Evolutionary conservation across 768 basidiomycete genomes (phyloP), one percentile per base, ranked within the genome.

Genomic region (Termitomyces bulborhizus): DNA sequence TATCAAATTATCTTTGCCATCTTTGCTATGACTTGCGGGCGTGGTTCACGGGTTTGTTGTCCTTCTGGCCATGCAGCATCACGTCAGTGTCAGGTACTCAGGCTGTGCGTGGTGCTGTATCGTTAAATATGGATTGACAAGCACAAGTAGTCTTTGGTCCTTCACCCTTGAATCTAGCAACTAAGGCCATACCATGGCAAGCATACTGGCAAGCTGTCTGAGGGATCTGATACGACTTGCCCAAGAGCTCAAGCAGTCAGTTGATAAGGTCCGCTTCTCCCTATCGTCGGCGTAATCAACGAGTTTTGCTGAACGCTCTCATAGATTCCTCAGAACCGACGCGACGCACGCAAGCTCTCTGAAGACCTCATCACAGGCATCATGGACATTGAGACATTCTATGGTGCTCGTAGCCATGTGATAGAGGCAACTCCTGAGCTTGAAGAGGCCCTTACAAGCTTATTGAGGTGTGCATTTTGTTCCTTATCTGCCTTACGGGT

Each of bases 241-340:
- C 3, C 53, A 42, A 37, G 57, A 58, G 45, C 53, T 55, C 45
- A 54, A 58, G 42, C 48, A 26, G 16, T 49, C 54, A 15, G n/a
- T 58, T 12, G 53, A 58, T 37, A 55, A 55, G 49, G 57, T 58
- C 32, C 6, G 31, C 53, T 41, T 42, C 34, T 11, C 21, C n/a
- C 37, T 18, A 39, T 26, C 6, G 18, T 12, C 6, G 13, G 13
- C 8, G 13, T 8, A 11, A 36, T 27, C 18, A 45, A 21, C 16
- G 16, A 50, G 15, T 31, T 9, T 31, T 26, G 12, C 6, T 29
- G 27, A 18, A 26, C 12, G 21, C n/a, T 46, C 18, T 29, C 6
- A 27, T 24, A 57, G 55, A 43, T 59, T 41, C 58, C 58, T 6
- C 52, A 59, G 45, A 53, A 59, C 42, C 51, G 50, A 29, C 46